Base-by-base conservation (phyloP, 2,329 filamentous ascomycete species). In the Pseudomassariella vexata region DNA sequence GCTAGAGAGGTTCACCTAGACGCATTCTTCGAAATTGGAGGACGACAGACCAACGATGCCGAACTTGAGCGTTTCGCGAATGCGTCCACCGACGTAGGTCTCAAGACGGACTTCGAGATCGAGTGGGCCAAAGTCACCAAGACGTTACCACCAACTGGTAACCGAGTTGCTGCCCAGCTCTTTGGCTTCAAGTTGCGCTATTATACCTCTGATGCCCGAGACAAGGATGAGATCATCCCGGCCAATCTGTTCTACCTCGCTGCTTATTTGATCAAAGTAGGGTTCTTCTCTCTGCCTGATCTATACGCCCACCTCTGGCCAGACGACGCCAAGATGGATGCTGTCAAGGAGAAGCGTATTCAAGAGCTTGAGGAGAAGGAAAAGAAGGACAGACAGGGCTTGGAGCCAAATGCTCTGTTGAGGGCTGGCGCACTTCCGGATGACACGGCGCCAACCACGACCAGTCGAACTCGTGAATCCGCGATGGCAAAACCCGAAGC, bases 151-250 rank as follows among this genome's bases (percentile, higher is more conserved):
- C 87, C 89, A 2, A 70, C 75, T 19, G 92, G 94, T 19, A 98
- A 95, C 54, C 78, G 82, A 25, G 86, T 94, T 37, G 92, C 92
- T 1, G 94, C 94, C 19, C 92, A 96, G 55, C 73, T 98, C 4
- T 78, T 98, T 10, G 92, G 92, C 4, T 98, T 98, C 70, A 98
- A 98, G 60, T 73, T 98, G 30, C 85, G 86, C 10, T 98, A 95
- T 57, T 98, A 98, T 53, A 84, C 86, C 24, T 94, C 87, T 0
- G 68, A 80, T 18, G 79, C 83, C 21, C 77, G 90, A 35, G 78
- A 85, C 38, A 73, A 79, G 33, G 66, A 73, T 1, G 92, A 96
- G 49, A 70, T 80, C 3, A 69, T 96, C 3, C 92, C 92, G 0
- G 85, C 92, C 23, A 98, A 98, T 47, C 70, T 98, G 3, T 86